Percentiles rank a stretch among this genome's conserved stretches.
Evolutionary conservation across 495 filamentous ascomycete genomes (phyloP).

Genomic region (Lophiostoma macrostomum): DNA sequence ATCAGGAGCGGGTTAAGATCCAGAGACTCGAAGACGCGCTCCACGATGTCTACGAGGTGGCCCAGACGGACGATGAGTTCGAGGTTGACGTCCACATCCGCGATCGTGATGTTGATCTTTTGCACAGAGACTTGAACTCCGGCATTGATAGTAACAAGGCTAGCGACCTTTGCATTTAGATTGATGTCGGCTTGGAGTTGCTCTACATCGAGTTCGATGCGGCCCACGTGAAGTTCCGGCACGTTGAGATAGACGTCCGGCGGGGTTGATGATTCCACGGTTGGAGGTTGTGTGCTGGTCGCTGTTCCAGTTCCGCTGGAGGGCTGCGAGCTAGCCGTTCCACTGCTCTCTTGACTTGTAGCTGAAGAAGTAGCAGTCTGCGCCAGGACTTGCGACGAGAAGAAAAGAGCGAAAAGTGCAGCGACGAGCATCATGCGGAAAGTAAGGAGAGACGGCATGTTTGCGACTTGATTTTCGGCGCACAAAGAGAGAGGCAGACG

Average conservation of each 20-base stretch:
- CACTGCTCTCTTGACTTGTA: background rate
- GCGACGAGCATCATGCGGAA: constrained; percentile 26
- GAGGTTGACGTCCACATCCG: constrained; percentile 53
- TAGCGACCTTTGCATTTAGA: constrained; percentile 54
- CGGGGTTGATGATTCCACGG: constrained; percentile 30
- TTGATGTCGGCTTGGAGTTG: constrained; percentile 55
- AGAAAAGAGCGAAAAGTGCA: constrained; percentile 16
- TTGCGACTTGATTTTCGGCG: constrained; percentile 11
- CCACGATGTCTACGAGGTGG: constrained; percentile 57
- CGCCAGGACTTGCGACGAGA: constrained; percentile 13
- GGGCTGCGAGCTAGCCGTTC: background rate
- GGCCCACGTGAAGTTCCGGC: constrained; percentile 51
- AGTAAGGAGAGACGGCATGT: constrained; percentile 32
- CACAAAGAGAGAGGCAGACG: too few species aligned
- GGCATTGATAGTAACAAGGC: constrained; percentile 54
- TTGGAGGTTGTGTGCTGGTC: background rate
- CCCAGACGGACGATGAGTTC: constrained; percentile 57
- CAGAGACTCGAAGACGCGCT: constrained; percentile 52
- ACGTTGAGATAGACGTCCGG: constrained; percentile 56
- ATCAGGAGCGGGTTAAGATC: constrained; percentile 58
- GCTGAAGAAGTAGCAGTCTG: constrained; percentile 18
- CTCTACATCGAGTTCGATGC: constrained; percentile 56
- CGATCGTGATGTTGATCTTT: constrained; percentile 59
- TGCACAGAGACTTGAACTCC: constrained; percentile 51
- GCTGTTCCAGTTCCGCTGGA: background rate